Base-by-base conservation (phyloP, 768 basidiomycete genomes). In the Calocera viscosa region DNA sequence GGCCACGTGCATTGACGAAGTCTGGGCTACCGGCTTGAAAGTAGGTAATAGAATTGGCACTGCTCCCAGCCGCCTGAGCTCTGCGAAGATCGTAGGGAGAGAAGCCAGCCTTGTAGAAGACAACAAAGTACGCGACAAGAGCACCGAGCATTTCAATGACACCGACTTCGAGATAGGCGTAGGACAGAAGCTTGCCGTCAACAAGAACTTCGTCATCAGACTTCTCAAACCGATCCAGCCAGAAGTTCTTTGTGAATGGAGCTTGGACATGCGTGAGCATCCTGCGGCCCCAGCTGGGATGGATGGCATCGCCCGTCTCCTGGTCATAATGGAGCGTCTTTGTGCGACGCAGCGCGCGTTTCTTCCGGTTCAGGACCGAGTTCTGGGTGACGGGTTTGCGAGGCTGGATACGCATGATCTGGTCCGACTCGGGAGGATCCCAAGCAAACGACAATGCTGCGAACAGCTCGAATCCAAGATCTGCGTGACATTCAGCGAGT, bases 361-460 rank as follows among this genome's bases (percentile, higher is more conserved):
- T 80, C 73, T 87, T 87, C 33, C 82, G 77, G 1, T 79, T 76
- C 64, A 78, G 72, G 69, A 83, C 82, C 34, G 86, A 84, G 3
- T 77, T 77, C 11, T 83, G 79, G 68, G 80, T 88, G 26, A 88
- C 86, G 26, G 86, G 86, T 73, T 86, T 87, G 26, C 86, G 82
- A 14, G 86, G 86, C 28, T 74, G 76, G 79, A 87, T 77, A 26
- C 85, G 81, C 86, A 88, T 88, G 38, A 88, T 74, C 70, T 87
- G 86, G 34, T 74, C 71, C 0, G 84, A 84, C 74, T 88, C 86
- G 0, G 86, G 84, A 68, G 83, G 78, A 73, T 88, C 86, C 86
- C 86, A 88, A 0, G 86, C 86, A 67, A 88, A 88, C 1, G 86
- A 85, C 16, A 88, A 78, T 67, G 85, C 86, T 65, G 85, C 81